phyloP scores from a whole-genome alignment of 2,329 filamentous ascomycete genomes.

The Fusarium neocosmosporiellum region DNA sequence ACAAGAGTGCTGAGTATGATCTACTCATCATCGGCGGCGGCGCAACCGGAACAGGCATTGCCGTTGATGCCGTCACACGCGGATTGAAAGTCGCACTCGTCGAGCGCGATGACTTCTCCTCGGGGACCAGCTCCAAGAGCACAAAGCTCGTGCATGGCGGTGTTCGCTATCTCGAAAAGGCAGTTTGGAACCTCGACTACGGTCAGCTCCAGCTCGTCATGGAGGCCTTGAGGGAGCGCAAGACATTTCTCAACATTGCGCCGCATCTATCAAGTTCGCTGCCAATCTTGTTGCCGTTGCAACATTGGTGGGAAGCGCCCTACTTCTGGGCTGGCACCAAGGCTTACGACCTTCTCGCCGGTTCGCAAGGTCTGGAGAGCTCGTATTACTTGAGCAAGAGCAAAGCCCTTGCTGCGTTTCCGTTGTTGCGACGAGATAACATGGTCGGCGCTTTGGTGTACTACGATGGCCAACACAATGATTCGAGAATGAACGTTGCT shows the following conservation, averaged over 20 bases:
- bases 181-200: conserved; percentile 86
- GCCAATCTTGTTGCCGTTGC: conserved; percentile 84
- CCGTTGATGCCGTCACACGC: conserved; percentile 82
- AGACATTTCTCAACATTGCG: conserved; percentile 85
- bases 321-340: conserved; percentile 79
- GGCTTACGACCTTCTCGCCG: conserved; percentile 83
- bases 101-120: conserved; percentile 85
- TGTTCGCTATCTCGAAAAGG: conserved; percentile 87
- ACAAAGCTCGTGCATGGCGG: conserved; percentile 89
- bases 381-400: conserved; percentile 84
- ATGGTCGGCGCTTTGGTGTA: conserved; percentile 84
- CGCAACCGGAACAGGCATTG: conserved; percentile 83
- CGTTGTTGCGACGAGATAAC: conserved; percentile 79
- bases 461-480: conserved; percentile 89
- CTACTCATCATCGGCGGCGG: conserved; percentile 83
- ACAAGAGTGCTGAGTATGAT: conserved; percentile 73
- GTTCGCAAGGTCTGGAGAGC: conserved; percentile 83
- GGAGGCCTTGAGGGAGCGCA: conserved; percentile 83
- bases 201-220: conserved; percentile 84
- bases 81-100: conserved; percentile 84
- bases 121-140: conserved; percentile 86
- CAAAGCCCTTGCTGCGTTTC: conserved; percentile 82
- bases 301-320: conserved; percentile 86
- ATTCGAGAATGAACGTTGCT: conserved; percentile 88
- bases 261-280: conserved; percentile 85